Conservation (phyloP, 305 asterid species). For the Fraxinus nigra region DNA sequence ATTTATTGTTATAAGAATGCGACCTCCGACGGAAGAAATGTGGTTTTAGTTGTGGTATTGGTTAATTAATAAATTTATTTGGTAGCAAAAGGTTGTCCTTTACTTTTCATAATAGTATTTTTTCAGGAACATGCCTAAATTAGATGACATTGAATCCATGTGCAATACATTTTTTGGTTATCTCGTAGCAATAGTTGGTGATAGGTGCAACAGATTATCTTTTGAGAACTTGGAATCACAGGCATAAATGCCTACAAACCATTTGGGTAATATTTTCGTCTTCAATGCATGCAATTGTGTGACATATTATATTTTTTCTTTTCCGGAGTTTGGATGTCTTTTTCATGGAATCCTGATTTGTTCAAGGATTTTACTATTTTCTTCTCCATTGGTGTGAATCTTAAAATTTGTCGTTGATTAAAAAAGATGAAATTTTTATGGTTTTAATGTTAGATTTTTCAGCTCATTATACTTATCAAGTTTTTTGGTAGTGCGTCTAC, state of each 20-base stretch:
- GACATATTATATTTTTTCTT: not conserved
- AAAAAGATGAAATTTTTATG: not conserved
- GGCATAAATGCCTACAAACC: not conserved
- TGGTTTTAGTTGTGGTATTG: not conserved
- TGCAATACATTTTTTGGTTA: not conserved
- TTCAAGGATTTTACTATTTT: not conserved
- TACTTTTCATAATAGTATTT: not conserved
- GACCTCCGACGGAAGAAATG: not conserved
- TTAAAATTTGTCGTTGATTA: not conserved
- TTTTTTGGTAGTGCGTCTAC: not conserved
- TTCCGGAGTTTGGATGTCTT: not conserved
- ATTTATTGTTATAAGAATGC: not conserved
- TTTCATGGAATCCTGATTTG: not conserved
- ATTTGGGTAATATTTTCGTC: not conserved
- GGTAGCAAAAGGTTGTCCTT: not conserved
- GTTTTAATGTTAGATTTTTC: not conserved
- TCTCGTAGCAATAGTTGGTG: not conserved
- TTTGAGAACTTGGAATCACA: not conserved
- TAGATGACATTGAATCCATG: not conserved
- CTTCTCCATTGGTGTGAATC: not conserved
- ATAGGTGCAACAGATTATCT: not conserved
- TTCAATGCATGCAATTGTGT: not conserved
- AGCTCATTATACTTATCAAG: slow-evolving; percentile 2
- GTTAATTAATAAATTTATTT: not conserved
- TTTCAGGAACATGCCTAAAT: not conserved